Evolutionary conservation across 345 rosid species (phyloP).

Genomic region (Arabidopsis arenosa): DNA sequence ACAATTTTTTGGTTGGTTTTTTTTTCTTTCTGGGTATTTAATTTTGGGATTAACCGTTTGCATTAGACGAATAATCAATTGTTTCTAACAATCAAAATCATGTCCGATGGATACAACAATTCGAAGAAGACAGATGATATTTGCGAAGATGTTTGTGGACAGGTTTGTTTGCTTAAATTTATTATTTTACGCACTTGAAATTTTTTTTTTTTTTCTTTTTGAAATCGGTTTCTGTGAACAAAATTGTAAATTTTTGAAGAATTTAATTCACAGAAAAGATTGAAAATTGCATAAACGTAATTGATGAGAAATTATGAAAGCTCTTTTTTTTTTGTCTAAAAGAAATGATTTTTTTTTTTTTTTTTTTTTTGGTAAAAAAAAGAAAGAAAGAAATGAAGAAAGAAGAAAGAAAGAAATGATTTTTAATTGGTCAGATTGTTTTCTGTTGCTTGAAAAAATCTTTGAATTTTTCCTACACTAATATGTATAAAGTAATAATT

Average conservation of each 20-base stretch:
- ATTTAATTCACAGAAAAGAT: neutral
- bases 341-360: neutral
- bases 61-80: conserved; percentile 22
- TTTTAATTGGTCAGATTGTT: conserved; percentile 31
- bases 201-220: neutral
- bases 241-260: neutral
- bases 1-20: neutral
- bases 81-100: conserved; percentile 49
- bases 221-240: neutral
- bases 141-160: conserved; percentile 78
- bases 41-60: conserved; percentile 43
- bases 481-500: neutral
- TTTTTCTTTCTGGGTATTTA: neutral
- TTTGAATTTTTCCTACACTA: neutral
- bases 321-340: neutral
- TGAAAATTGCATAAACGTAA: neutral
- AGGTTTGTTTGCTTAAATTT: conserved; percentile 49
- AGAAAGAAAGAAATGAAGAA: too few relatives aligned
- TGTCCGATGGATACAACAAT: conserved; percentile 72
- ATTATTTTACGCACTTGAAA: neutral
- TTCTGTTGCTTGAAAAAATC: conserved; percentile 37
- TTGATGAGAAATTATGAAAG: neutral
- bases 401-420: neutral
- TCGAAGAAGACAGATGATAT: conserved; percentile 93
- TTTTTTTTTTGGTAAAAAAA: too few relatives aligned